Evolutionary conservation across 2,329 filamentous ascomycete species (phyloP), one percentile per base, ranked within the genome.

Genomic region (Ascochyta rabiei): DNA sequence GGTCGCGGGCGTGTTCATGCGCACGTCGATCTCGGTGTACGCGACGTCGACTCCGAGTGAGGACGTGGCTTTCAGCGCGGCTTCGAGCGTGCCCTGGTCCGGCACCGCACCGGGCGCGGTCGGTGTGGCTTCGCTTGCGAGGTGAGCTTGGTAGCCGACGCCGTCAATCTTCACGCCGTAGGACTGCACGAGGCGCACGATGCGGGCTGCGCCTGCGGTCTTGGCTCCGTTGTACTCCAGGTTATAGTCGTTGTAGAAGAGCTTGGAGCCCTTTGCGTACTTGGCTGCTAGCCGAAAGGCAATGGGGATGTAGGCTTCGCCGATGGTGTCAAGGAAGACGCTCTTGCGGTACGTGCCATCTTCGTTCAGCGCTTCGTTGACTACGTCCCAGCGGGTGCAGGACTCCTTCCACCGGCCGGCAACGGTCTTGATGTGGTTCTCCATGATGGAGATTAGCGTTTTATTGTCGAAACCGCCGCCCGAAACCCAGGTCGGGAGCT

Each of bases 211-310:
- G 26, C 71, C 75, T 38, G 55, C 65, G 34, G 70, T 63, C 54
- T 80, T 81, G 3, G 78, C 76, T 4, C 80, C 79, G 15, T 79
- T 77, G 18, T 74, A 78, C 72, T 88, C 86, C 54, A 87, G 82
- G 75, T 85, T 87, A 78, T 87, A 88, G 72, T 86, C 84, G 66
- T 86, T 86, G 75, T 84, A 84, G 69, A 82, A 86, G 26, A 81
- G 73, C 44, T 80, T 78, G 15, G 68, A 57, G 4, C 72, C 71
- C 16, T 77, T 55, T 39, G 53, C 77, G 2, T 78, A 74, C 16
- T 73, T 76, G 34, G 72, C 71, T 8, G 76, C 76, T 16, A 72
- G 68, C 13, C 69, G 61, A 57, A 79, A 81, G 0, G 79, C 79
- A 18, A 81, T 79, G 18, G 76, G 77, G 13, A 81, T 66, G 57